phyloP scores from a whole-genome alignment of 306 rosid genomes.

The Dalbergia cultrata region DNA sequence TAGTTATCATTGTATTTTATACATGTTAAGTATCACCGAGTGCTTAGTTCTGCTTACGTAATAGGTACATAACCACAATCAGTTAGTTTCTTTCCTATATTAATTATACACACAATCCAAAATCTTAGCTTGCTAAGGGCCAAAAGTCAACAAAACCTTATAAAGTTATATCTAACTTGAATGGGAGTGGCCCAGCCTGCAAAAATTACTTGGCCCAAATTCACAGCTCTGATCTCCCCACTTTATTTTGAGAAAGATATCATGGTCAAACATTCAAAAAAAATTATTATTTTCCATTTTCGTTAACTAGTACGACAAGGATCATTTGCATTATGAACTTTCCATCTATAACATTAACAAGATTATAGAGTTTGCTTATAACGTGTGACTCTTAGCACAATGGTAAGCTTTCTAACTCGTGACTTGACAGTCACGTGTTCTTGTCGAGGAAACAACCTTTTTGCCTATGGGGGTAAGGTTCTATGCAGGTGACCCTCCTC shows the following conservation, averaged over 20 bases:
- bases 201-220: background rate
- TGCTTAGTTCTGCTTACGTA: conserved; percentile 4
- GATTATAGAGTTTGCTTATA: conserved; percentile 13
- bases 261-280: too few relatives aligned
- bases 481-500: background rate
- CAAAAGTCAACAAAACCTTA: conserved; percentile 6
- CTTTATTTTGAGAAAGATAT: background rate
- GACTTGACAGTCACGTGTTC: background rate
- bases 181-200: background rate
- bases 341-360: conserved; percentile 27
- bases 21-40: conserved; percentile 16
- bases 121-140: conserved; percentile 32
- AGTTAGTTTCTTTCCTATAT: conserved; percentile 42
- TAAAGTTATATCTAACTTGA: conserved; percentile 21
- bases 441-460: conserved; percentile 10
- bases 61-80: conserved; percentile 25
- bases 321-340: conserved; percentile 36
- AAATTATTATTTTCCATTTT: background rate
- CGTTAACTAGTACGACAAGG: conserved; percentile 21
- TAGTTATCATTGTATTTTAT: conserved; percentile 36
- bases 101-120: conserved; percentile 29
- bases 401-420: conserved; percentile 7
- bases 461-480: background rate
- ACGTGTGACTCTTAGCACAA: conserved; percentile 15
- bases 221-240: background rate